These are phyloP conservation scores for Amborella trichopoda DNA, from an alignment of 164 flowering plant species.

Conservation along the genomic window DNA sequence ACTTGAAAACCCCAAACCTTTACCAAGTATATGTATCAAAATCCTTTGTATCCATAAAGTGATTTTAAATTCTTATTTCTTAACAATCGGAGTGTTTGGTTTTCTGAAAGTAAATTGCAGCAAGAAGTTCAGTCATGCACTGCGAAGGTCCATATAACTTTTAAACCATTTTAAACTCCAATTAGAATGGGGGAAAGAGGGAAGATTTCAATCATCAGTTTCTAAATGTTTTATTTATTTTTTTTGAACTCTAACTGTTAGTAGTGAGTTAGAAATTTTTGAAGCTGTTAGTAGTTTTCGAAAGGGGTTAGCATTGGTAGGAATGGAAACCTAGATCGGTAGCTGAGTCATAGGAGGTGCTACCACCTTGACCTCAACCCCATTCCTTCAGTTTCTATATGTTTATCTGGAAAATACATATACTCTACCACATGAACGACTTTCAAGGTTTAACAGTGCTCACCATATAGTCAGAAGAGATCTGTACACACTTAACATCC, in stretches of 20 bases:
- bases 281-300: no score
- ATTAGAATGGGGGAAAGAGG: no score
- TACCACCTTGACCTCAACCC: neutral
- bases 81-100: no score
- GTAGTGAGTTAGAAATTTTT: no score
- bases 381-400: no score
- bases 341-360: neutral
- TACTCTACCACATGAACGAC: neutral
- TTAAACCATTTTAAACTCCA: no score
- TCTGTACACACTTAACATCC: constrained; percentile 60
- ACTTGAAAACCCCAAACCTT: neutral
- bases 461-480: constrained; percentile 53
- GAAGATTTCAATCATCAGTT: no score
- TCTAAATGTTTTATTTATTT: no score
- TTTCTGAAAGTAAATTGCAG: no score
- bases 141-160: no score
- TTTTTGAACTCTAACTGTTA: no score
- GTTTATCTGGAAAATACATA: neutral
- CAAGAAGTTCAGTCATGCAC: no score
- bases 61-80: neutral
- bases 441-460: constrained; percentile 9
- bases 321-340: neutral
- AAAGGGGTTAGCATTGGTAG: neutral
- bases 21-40: neutral
- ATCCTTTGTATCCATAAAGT: neutral